A percentile compares a stretch with the other conserved stretches of the same genome.
Evolutionary conservation across 2,329 filamentous ascomycete species (phyloP).

Genomic region (Cladophialophora bantiana): DNA sequence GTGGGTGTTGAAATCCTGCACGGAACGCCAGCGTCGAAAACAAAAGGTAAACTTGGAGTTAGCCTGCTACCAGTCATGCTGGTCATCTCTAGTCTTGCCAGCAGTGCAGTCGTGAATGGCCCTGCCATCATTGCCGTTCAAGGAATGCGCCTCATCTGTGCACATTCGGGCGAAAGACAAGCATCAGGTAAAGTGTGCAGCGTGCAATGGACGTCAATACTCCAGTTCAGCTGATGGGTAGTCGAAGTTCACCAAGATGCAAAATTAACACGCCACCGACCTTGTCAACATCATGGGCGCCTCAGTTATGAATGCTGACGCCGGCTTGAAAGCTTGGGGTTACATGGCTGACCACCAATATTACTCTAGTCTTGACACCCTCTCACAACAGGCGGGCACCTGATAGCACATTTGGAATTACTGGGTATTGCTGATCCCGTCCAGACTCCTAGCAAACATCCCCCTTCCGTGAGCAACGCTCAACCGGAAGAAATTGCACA

Average conservation of each 20-base stretch:
- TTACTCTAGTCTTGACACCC: background rate
- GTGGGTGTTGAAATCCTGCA: background rate
- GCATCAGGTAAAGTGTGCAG: background rate
- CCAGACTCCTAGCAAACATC: background rate
- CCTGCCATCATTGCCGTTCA: background rate
- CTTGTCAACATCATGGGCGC: background rate
- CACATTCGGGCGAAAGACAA: background rate
- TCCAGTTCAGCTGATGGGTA: background rate
- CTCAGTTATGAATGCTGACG: background rate
- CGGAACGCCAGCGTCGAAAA: no score
- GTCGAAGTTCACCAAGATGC: background rate
- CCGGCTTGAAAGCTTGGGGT: background rate
- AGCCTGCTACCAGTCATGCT: background rate
- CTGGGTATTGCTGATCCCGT: background rate
- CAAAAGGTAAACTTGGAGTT: background rate
- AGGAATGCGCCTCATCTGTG: conserved; percentile 1
- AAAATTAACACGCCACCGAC: conserved; percentile 3
- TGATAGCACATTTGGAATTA: background rate
- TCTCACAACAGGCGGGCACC: background rate
- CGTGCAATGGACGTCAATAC: background rate
- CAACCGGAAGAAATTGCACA: background rate
- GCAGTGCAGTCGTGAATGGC: background rate
- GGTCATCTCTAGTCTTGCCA: background rate
- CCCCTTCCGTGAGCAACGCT: background rate
- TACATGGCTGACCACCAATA: background rate